A percentile compares a stretch with the other conserved stretches of the same genome.
These are phyloP conservation scores for Piper longum DNA, from an alignment of 164 flowering plant species.

Conservation along the genomic window DNA sequence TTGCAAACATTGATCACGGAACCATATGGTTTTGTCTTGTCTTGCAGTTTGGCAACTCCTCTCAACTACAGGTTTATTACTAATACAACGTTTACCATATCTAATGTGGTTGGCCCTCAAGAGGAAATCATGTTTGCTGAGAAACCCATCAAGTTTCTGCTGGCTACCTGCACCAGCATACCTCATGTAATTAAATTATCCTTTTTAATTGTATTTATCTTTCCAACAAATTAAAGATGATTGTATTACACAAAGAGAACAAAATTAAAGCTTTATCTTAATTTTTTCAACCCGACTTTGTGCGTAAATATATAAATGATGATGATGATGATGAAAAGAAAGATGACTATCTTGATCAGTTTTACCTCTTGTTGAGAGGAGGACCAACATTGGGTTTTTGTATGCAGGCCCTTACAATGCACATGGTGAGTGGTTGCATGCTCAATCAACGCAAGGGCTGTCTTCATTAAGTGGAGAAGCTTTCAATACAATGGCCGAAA, in stretches of 20 bases:
- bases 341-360: not conserved
- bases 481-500: too few species aligned
- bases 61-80: constrained; percentile 48
- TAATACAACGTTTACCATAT: constrained; percentile 61
- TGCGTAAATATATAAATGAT: not conserved
- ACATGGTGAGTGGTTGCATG: constrained; percentile 44
- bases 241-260: too few species aligned
- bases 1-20: too few species aligned
- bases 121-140: constrained; percentile 49
- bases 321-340: not conserved
- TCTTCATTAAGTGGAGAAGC: too few species aligned
- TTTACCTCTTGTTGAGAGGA: too few species aligned
- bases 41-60: constrained; percentile 29
- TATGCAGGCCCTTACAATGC: constrained; percentile 66
- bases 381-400: too few species aligned
- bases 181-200: constrained; percentile 40
- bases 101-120: constrained; percentile 57
- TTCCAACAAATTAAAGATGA: too few species aligned
- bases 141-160: constrained; percentile 41
- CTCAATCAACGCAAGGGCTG: too few species aligned
- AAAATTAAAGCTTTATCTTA: too few species aligned
- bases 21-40: not conserved
- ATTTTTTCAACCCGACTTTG: not conserved
- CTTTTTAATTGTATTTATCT: not conserved
- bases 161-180: constrained; percentile 30